Evolutionary conservation across 345 rosid species (phyloP).

Genomic region (Toxicodendron radicans): DNA sequence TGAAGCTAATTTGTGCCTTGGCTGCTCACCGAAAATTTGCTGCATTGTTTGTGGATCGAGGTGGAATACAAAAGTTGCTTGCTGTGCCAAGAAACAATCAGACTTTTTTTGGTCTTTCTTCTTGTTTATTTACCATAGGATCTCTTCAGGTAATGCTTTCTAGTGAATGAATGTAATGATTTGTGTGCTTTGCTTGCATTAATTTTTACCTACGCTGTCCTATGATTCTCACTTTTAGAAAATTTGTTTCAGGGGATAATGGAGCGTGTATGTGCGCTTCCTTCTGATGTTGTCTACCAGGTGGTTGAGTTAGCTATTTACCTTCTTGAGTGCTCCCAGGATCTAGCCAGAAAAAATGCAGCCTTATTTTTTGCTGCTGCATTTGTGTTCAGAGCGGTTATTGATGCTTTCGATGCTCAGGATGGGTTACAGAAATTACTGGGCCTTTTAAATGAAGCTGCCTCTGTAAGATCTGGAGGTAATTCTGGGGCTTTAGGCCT

Average conservation of each 20-base stretch:
- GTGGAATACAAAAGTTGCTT: conserved; percentile 94
- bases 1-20: conserved; percentile 97
- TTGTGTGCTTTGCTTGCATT: not conserved
- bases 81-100: conserved; percentile 72
- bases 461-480: conserved; percentile 87
- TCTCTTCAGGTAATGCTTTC: conserved; percentile 74
- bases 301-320: conserved; percentile 88
- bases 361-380: conserved; percentile 95
- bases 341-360: conserved; percentile 89
- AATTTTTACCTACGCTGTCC: conserved; percentile 1
- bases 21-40: conserved; percentile 99
- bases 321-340: conserved; percentile 84
- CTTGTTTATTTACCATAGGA: conserved; percentile 87
- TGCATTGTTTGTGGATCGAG: conserved; percentile 93
- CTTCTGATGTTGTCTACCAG: conserved; percentile 69
- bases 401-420: conserved; percentile 93
- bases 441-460: conserved; percentile 76
- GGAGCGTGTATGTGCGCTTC: conserved; percentile 99
- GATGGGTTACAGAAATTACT: conserved; percentile 85
- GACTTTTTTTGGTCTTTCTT: conserved; percentile 86
- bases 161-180: conserved; percentile 7
- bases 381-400: conserved; percentile 91
- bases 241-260: conserved; percentile 70
- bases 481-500: conserved; percentile 57
- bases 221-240: conserved; percentile 17